Evolutionary conservation across 2,329 filamentous ascomycete genomes (phyloP).

Genomic region (Colletotrichum somersetense): DNA sequence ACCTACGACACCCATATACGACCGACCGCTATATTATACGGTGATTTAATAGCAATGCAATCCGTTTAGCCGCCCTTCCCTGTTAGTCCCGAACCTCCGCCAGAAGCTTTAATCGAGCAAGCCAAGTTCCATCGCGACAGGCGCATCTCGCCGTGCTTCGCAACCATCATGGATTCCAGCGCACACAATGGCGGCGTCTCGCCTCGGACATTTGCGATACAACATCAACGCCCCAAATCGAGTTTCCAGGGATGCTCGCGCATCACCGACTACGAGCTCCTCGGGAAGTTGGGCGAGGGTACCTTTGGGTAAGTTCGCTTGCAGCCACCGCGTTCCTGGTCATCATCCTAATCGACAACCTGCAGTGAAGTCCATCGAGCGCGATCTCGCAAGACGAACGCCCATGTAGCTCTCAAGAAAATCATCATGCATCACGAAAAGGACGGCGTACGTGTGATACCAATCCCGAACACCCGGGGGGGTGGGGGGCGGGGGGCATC

Average conservation of each 20-base stretch:
- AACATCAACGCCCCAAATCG: conserved; percentile 65
- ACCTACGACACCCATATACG: not conserved
- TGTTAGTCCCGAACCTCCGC: not conserved
- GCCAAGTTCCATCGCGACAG: conserved; percentile 18
- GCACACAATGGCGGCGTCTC: conserved; percentile 56
- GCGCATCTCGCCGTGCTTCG: conserved; percentile 28
- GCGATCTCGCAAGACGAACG: conserved; percentile 78
- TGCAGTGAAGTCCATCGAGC: conserved; percentile 90
- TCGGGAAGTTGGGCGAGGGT: conserved; percentile 90
- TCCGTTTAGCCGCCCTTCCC: not conserved
- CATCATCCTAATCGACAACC: conserved; percentile 11
- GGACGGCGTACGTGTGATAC: conserved; percentile 77
- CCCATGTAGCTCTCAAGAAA: conserved; percentile 92
- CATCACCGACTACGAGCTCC: conserved; percentile 83
- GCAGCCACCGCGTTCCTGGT: not conserved
- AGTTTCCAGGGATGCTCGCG: conserved; percentile 88
- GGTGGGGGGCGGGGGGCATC: no score
- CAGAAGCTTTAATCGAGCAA: conserved; percentile 22
- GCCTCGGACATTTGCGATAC: conserved; percentile 68
- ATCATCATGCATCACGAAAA: conserved; percentile 99
- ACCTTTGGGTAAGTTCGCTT: conserved; percentile 81
- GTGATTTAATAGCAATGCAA: conserved; percentile 28
- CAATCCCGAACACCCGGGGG: not conserved
- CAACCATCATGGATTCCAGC: conserved; percentile 36
- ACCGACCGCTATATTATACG: not conserved